Conservation (phyloP, 805 yeast genomes). For the Ogataea pignaliae region DNA sequence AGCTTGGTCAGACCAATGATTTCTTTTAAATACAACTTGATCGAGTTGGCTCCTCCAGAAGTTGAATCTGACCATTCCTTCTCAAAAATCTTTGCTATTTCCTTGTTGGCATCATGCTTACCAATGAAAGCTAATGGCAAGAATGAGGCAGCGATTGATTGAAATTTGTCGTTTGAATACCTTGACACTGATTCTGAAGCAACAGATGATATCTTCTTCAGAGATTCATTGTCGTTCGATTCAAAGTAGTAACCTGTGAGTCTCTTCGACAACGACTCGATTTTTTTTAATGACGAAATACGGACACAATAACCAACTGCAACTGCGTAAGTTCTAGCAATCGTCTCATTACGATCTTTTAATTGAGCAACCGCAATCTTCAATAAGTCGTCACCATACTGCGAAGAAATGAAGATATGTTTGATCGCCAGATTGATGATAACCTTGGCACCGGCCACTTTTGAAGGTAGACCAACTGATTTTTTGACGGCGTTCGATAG, state of each 20-base stretch:
- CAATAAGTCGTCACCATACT: conserved; percentile 61
- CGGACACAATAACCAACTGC: conserved; percentile 78
- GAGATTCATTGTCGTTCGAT: conserved; percentile 33
- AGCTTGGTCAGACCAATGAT: conserved; percentile 49
- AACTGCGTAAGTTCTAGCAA: conserved; percentile 70
- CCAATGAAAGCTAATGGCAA: conserved; percentile 80
- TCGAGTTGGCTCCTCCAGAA: conserved; percentile 66
- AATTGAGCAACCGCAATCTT: conserved; percentile 55
- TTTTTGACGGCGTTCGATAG: conserved; percentile 55
- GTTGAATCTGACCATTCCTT: conserved; percentile 76
- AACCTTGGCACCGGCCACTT: conserved; percentile 76
- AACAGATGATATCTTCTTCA: conserved; percentile 49
- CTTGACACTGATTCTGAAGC: conserved; percentile 65
- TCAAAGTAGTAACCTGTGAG: conserved; percentile 59
- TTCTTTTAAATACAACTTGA: conserved; percentile 65
- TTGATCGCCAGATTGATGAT: conserved; percentile 60
- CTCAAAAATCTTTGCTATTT: conserved; percentile 46
- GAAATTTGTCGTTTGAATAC: conserved; percentile 65
- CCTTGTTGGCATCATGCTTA: conserved; percentile 53
- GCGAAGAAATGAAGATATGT: conserved; percentile 39
- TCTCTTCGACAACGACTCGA: conserved; percentile 48
- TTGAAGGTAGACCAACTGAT: conserved; percentile 87
- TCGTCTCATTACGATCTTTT: conserved; percentile 65
- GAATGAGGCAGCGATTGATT: conserved; percentile 54
- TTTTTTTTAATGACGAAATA: conserved; percentile 47